Percentiles rank a stretch among this genome's conserved stretches.
phyloP scores from a whole-genome alignment of 148 eudicot genomes.

The Salicornia ramosissima region DNA sequence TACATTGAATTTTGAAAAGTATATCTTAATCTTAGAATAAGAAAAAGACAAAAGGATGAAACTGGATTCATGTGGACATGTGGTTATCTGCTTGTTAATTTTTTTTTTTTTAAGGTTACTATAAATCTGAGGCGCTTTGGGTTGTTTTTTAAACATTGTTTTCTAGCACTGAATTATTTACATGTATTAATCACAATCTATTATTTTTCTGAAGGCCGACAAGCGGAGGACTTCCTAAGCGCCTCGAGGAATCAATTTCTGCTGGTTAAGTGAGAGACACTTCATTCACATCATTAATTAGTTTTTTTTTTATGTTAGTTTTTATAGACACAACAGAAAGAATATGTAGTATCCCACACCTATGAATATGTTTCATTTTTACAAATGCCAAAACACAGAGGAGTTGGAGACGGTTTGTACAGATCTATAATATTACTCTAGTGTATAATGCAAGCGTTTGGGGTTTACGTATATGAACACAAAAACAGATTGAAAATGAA shows the following conservation, averaged over 20 bases:
- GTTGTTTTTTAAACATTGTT: not conserved
- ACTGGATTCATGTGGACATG: not conserved
- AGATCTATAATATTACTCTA: not conserved
- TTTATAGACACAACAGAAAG: not conserved
- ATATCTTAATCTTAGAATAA: not conserved
- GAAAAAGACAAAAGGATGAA: not conserved
- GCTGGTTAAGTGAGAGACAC: constrained; percentile 17
- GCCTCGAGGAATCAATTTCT: constrained; percentile 33
- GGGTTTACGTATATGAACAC: not conserved
- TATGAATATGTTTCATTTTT: not conserved
- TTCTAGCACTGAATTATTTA: not conserved
- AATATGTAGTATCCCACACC: not conserved
- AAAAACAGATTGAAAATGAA: not conserved
- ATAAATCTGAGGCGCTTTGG: constrained; percentile 3
- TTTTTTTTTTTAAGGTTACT: not conserved
- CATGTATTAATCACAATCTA: not conserved
- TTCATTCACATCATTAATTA: not conserved
- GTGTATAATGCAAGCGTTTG: not conserved
- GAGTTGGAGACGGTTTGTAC: constrained; percentile 8
- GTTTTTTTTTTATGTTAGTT: constrained; percentile 6
- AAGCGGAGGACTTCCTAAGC: constrained; percentile 63
- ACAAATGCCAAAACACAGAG: not conserved
- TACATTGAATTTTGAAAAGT: not conserved
- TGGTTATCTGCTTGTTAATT: not conserved
- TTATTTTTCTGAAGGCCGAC: constrained; percentile 56